These are phyloP conservation scores for Geoglossum cookeanum DNA, from an alignment of 2,329 filamentous ascomycete genomes.

Conservation along the genomic window DNA sequence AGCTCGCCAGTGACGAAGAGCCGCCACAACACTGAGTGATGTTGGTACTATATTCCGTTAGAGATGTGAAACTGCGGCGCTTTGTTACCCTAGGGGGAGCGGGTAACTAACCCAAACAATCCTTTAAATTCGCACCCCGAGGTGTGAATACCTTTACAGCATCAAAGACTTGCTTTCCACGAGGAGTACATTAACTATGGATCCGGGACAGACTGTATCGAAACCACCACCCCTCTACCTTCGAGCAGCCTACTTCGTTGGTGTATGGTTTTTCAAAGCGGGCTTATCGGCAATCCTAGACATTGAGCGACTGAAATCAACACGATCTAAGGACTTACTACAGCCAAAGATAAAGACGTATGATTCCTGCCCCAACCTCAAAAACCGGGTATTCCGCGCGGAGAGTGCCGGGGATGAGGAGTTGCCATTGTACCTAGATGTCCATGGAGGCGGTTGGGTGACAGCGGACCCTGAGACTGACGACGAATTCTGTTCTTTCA, in stretches of 20 bases:
- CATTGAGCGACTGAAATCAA: constrained; percentile 11
- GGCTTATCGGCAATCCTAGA: constrained; percentile 21
- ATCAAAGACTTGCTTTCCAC: constrained; percentile 18
- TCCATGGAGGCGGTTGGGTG: constrained; percentile 37
- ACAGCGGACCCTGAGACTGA: constrained; percentile 38
- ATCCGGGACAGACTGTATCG: constrained; percentile 25
- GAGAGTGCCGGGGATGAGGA: not conserved
- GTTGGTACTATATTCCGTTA: no score
- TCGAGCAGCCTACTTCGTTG: constrained; percentile 26
- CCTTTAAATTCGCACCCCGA: no score
- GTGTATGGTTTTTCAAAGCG: constrained; percentile 24
- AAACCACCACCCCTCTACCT: constrained; percentile 23
- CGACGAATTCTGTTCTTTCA: constrained; percentile 39
- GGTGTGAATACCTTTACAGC: constrained; percentile 11
- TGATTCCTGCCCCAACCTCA: not conserved
- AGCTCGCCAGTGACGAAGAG: no score
- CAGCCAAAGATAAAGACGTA: not conserved
- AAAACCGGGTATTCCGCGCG: not conserved
- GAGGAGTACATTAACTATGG: constrained; percentile 26
- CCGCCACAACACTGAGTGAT: no score
- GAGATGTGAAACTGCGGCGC: no score
- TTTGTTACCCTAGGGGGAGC: no score
- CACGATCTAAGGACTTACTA: not conserved
- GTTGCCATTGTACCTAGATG: not conserved
- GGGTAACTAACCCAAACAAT: no score